phyloP scores from a whole-genome alignment of 352 stramenopile species.

The Phytophthora melonis region DNA sequence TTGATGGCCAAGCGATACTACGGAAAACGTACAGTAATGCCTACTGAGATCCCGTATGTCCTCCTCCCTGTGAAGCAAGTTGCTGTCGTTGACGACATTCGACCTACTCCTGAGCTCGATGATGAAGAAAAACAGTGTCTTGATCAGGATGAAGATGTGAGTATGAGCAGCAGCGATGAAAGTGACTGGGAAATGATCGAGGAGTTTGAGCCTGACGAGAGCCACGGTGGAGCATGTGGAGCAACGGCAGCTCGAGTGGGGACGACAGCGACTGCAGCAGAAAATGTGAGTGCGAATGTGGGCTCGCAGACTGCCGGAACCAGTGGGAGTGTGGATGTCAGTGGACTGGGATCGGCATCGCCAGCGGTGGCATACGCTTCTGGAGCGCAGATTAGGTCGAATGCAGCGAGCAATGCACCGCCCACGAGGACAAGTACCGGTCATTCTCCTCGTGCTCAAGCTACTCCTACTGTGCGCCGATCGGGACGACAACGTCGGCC shows the following conservation, averaged over 20 bases:
- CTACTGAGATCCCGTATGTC: slow-evolving; percentile 10
- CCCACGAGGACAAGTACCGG: too few species aligned
- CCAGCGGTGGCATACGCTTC: too few species aligned
- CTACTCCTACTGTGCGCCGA: background rate
- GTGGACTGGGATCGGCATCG: too few species aligned
- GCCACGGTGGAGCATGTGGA: too few species aligned
- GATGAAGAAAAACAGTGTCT: background rate
- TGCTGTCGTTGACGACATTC: background rate
- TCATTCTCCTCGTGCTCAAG: background rate
- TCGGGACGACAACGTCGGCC: slow-evolving; percentile 5
- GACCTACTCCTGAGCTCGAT: background rate
- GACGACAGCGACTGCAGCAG: background rate
- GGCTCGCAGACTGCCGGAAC: too few species aligned
- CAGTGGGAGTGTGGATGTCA: too few species aligned
- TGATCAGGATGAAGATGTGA: background rate
- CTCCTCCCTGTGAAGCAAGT: slow-evolving; percentile 5
- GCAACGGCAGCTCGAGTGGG: background rate
- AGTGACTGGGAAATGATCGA: slow-evolving; percentile 14
- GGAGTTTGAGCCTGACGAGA: background rate
- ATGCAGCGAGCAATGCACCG: too few species aligned
- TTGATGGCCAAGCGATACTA: slow-evolving; percentile 1
- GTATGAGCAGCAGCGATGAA: slow-evolving; percentile 13
- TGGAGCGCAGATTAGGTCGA: too few species aligned
- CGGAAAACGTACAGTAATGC: background rate
- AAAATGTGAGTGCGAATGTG: too few species aligned